Base-by-base conservation (phyloP, 768 basidiomycete species). In the Panaeolus papilionaceus region DNA sequence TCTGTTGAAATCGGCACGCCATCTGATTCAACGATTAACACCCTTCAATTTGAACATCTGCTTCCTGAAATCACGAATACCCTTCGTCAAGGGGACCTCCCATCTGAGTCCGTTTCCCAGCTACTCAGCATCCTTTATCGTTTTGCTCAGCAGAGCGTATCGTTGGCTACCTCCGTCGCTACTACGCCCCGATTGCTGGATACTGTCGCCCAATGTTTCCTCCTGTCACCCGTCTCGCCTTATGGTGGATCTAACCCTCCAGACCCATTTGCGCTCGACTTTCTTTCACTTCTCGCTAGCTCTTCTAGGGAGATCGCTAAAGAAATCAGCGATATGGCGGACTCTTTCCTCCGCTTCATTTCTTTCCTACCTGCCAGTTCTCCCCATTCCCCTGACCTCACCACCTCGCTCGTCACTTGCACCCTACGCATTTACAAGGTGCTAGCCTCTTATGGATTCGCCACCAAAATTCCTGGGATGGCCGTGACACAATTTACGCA, bases 361-460 rank as follows among this genome's bases (percentile, higher is more conserved):
- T 81, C 88, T 0, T 79, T 82, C 62, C 82, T 87, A 28, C 92
- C 89, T 4, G 70, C 79, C 14, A 71, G 79, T 3, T 82, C 82
- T 1, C 75, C 79, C 23, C 82, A 78, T 64, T 75, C 81, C 4
- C 82, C 81, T 2, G 76, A 82, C 0, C 84, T 86, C 51, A 80
- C 87, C 0, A 82, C 77, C 1, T 73, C 76, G 1, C 84, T 95
- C 18, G 81, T 92, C 16, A 77, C 78, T 1, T 79, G 78, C 38
- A 92, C 90, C 0, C 79, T 99, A 26, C 80, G 78, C 4, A 79
- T 95, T 14, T 95, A 93, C 77, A 74, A 82, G 0, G 73, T 79
- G 2, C 83, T 98, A 9, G 94, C 88, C 0, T 81, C 85, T 1
- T 99, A 97, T 70, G 96, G 96, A 0, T 75, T 97, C 1, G 91